Evolutionary conservation across 805 yeast genomes (phyloP), one percentile per base, ranked within the genome.

Genomic region (Starmerella riodocensis): DNA sequence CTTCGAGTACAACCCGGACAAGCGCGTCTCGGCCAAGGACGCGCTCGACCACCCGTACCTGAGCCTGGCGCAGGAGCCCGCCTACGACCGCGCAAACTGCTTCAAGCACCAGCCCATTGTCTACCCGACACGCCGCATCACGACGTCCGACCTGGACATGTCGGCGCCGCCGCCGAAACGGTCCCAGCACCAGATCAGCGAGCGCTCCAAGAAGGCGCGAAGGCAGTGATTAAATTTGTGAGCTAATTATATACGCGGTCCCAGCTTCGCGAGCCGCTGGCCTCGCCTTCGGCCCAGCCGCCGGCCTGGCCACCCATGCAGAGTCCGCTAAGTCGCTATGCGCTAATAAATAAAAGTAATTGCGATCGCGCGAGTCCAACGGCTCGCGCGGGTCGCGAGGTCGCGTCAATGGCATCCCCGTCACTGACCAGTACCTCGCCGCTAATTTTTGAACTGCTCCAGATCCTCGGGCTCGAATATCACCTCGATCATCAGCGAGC

Each of bases 401-500:
- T 22, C 12, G 28, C 18, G 18, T 16, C 20, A 16, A 28, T 19
- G 24, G 14, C 6, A 6, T 7, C 6, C 8, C 6, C n/a, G 9
- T 9, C 11, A 17, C 7, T 30, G n/a, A 30, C 5, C 7, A 30
- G 7, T 6, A 11, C n/a, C 4, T 6, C n/a, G 5, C 4, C 16
- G 26, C 17, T 14, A 24, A 13, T 37, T 36, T 29, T 37, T 35
- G 37, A 43, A 53, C 38, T 50, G 39, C 14, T 36, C 49, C 16
- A 53, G 39, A 29, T 59, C 63, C 29, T 51, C 73, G 7, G 64
- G 62, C 65, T 91, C 98, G 57, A 77, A 91, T 1, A 91, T 79
- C 24, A 91, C 93, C 56, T 80, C 78, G 28, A 85, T 85, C 93
- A 84, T 85, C 38, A 91, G 65, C 17, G 94, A 81, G 61, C 98